Evolutionary conservation across 106 monocot species (phyloP), one percentile per base, ranked within the genome.

Genomic region (Narthecium ossifragum): DNA sequence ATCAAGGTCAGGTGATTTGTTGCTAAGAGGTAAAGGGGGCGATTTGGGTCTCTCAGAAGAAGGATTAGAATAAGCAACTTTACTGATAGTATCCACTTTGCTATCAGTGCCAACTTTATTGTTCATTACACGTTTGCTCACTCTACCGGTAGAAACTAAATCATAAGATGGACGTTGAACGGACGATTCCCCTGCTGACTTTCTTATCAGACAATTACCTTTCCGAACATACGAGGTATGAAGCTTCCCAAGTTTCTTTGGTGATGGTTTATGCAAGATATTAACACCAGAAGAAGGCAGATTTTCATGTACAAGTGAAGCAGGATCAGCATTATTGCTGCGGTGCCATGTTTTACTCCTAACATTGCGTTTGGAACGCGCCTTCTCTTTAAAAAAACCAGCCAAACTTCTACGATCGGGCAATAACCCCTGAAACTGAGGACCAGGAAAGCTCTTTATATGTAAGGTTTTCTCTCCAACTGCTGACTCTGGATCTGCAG

Each of bases 121-220:
- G 46, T 60, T 59, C 64, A 61, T 60, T n/a, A n/a, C n/a, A n/a
- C n/a, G n/a, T n/a, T n/a, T n/a, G n/a, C n/a, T n/a, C n/a, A n/a
- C n/a, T n/a, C n/a, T n/a, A n/a, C n/a, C n/a, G n/a, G n/a, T n/a
- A n/a, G n/a, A n/a, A n/a, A n/a, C n/a, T n/a, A n/a, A n/a, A n/a
- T n/a, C n/a, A n/a, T 34, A 57, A 51, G 73, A 56, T 51, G 53
- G 46, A 56, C 39, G 41, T 1, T 36, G 68, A 61, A 48, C 26
- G 66, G 55, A 46, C 31, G 24, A 22, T 55, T n/a, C n/a, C n/a
- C n/a, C n/a, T n/a, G n/a, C n/a, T 55, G 82, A 70, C 51, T 84
- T 79, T 67, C 87, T 82, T 59, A 87, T 76, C 55, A 87, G 82
- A 59, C 73, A 66, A 49, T 83, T 79, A 53, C 87, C 87, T 55